phyloP scores from a whole-genome alignment of 129 eudicot species.

The Kitagawia praeruptora region DNA sequence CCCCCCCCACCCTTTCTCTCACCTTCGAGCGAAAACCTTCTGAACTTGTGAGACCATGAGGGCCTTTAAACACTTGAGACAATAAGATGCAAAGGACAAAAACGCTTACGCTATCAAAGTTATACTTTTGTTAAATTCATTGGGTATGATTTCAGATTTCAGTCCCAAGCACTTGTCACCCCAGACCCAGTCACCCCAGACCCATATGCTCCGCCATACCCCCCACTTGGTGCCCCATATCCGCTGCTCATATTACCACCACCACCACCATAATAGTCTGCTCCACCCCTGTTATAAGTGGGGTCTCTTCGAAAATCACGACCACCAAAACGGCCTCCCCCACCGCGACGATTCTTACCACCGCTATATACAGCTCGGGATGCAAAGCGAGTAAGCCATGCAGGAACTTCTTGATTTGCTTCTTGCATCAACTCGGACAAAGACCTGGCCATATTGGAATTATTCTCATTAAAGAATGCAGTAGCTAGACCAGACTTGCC shows the following conservation, averaged over 20 bases:
- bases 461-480: conserved; percentile 83
- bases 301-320: conserved; percentile 74
- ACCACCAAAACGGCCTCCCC: conserved; percentile 74
- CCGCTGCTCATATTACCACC: conserved; percentile 39
- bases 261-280: conserved; percentile 46
- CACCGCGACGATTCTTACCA: conserved; percentile 53
- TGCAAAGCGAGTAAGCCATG: conserved; percentile 75
- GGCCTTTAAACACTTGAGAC: not conserved
- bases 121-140: not conserved
- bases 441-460: conserved; percentile 63
- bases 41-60: not conserved
- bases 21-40: not conserved
- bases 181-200: conserved; percentile 46
- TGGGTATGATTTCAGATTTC: conserved; percentile 7
- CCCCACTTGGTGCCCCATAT: conserved; percentile 33
- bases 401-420: conserved; percentile 83
- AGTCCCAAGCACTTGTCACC: conserved; percentile 81
- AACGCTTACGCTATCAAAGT: not conserved
- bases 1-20: not conserved
- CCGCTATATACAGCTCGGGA: conserved; percentile 50
- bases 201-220: conserved; percentile 45
- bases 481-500: conserved; percentile 90
- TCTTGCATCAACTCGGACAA: conserved; percentile 90
- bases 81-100: not conserved
- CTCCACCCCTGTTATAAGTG: conserved; percentile 42